Evolutionary conservation across 1,284 basidiomycete species (phyloP).

Genomic region (Ceratobasidium papillatum): DNA sequence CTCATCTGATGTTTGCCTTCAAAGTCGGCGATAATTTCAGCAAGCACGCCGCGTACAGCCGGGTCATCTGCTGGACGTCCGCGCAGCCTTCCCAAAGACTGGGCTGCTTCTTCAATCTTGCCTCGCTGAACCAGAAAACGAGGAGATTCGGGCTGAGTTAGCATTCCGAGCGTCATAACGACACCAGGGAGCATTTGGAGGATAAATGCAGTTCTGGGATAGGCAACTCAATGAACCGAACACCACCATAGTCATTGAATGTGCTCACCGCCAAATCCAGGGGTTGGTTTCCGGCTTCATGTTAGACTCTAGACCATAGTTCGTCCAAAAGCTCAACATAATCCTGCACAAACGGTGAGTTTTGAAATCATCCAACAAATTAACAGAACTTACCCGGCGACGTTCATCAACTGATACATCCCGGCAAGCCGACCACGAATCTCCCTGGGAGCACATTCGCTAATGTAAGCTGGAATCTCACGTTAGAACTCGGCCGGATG

Average conservation of each 20-base stretch:
- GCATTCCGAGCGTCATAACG: constrained; percentile 44
- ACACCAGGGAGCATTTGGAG: constrained; percentile 48
- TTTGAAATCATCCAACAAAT: background rate
- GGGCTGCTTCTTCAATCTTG: constrained; percentile 43
- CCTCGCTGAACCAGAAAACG: constrained; percentile 49
- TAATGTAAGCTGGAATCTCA: constrained; percentile 33
- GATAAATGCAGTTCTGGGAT: constrained; percentile 46
- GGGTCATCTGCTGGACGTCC: constrained; percentile 36
- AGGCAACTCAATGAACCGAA: background rate
- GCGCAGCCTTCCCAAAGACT: constrained; percentile 23
- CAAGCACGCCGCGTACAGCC: constrained; percentile 38
- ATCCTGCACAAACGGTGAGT: constrained; percentile 43
- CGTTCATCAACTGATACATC: constrained; percentile 46
- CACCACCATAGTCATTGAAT: background rate
- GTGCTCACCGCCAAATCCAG: constrained; percentile 44
- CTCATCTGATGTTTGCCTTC: constrained; percentile 42
- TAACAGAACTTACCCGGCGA: background rate
- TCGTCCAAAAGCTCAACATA: constrained; percentile 43
- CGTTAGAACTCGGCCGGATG: background rate
- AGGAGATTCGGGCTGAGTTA: constrained; percentile 46
- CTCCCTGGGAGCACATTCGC: constrained; percentile 42
- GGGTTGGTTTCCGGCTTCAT: constrained; percentile 25
- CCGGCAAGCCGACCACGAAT: constrained; percentile 44
- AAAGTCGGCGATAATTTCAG: constrained; percentile 42
- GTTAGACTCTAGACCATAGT: constrained; percentile 36